Evolutionary conservation across 495 filamentous ascomycete species (phyloP), one percentile per base, ranked within the genome.

Genomic region (Annulohypoxylon nitens): DNA sequence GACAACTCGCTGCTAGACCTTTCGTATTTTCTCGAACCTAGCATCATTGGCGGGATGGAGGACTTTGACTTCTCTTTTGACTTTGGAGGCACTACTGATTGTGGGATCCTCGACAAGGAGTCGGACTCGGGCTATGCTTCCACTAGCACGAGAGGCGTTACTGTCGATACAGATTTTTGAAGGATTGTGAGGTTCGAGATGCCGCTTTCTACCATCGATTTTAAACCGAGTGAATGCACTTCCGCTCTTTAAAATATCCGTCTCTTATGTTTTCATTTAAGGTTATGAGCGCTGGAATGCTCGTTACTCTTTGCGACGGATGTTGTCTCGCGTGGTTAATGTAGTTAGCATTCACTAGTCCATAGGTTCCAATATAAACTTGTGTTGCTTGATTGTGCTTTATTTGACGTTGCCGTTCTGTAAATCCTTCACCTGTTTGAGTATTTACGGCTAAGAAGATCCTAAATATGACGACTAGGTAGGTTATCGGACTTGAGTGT

Each of bases 91-190:
- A 37, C 55, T 16, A 43, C 20, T 14, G 69, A 75, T 10, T 71
- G 53, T 9, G 37, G 58, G 34, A 20, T 62, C 47, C 25, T 68
- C 16, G 75, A 75, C 4, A 70, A 71, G 20, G 58, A 48, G 45
- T 73, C 69, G 26, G 76, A 77, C 36, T 77, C 76, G 26, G 76
- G 76, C 0, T 78, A 76, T 62, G 69, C 61, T 45, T 76, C 76
- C 2, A 76, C 65, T 43, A 65, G 61, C 36, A 72, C 73, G 23
- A 69, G 68, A 41, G 65, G 60, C 8, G 54, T 45, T 12, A 53
- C 48, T 58, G 55, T 61, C 14, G 71, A 69, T 39, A 36, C 25
- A 2, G 66, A 37, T 12, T 50, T 53, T 33, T 73, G 39, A 60
- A 11, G 16, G 3, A 0, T 59, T 63, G 37, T n/a, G 26, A n/a